Conservation (phyloP, 306 rosid species). For the Cucurbita maxima region DNA sequence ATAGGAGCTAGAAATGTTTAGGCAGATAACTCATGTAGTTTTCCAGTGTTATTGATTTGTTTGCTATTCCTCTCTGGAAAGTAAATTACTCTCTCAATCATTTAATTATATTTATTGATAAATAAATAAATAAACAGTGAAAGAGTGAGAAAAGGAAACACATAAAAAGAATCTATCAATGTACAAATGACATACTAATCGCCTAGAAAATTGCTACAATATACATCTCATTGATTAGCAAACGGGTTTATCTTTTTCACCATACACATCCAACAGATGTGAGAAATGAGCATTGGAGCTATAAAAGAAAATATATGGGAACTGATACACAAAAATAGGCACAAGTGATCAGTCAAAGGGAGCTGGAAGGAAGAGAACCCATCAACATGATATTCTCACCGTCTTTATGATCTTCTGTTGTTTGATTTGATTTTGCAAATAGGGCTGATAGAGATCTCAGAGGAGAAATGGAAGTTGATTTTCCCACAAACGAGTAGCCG, state of each 20-base stretch:
- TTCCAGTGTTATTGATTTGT: too few species aligned
- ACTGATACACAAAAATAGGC: constrained; percentile 10
- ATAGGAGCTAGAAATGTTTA: too few species aligned
- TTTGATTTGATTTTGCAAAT: constrained; percentile 35
- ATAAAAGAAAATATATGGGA: neutral
- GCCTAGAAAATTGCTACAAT: neutral
- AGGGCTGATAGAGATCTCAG: constrained; percentile 47
- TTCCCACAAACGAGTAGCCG: constrained; percentile 32
- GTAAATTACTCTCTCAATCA: too few species aligned
- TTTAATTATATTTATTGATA: too few species aligned
- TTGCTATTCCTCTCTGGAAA: too few species aligned
- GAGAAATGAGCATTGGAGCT: neutral
- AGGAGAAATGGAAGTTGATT: constrained; percentile 35
- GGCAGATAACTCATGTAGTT: too few species aligned
- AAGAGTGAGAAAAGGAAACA: too few species aligned
- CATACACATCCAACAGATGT: neutral
- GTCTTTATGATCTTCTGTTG: constrained; percentile 36
- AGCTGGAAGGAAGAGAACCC: constrained; percentile 73
- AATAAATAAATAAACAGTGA: too few species aligned
- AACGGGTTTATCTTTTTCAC: neutral
- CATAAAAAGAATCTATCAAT: neutral
- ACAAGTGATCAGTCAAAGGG: constrained; percentile 35
- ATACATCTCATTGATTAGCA: neutral
- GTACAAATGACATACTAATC: neutral
- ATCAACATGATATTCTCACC: constrained; percentile 51